Percentiles rank a stretch among this genome's conserved stretches.
These are phyloP conservation scores for Candida succiphila DNA, from an alignment of 805 yeast species.

Conservation along the genomic window DNA sequence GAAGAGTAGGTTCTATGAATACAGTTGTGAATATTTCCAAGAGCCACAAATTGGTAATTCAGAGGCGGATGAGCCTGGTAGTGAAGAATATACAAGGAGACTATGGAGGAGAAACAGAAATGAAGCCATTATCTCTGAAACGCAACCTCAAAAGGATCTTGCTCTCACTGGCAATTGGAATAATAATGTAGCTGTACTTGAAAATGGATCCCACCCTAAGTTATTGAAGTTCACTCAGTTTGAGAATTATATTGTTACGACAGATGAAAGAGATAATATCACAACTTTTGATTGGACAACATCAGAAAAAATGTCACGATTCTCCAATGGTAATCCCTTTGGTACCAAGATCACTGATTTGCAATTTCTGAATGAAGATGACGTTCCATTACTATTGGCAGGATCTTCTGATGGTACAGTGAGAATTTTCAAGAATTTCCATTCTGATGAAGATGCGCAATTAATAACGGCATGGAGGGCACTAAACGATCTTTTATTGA, in stretches of 20 bases:
- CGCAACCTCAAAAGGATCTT: slow-evolving; percentile 81
- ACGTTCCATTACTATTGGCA: slow-evolving; percentile 69
- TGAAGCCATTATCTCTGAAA: slow-evolving; percentile 74
- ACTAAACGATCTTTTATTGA: slow-evolving; percentile 69
- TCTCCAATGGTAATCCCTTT: slow-evolving; percentile 75
- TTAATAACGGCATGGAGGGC: slow-evolving; percentile 89
- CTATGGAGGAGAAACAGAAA: slow-evolving; percentile 88
- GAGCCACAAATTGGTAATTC: slow-evolving; percentile 88
- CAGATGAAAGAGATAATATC: slow-evolving; percentile 78
- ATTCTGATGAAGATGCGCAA: slow-evolving; percentile 42
- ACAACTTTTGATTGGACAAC: slow-evolving; percentile 84
- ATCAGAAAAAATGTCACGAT: slow-evolving; percentile 47
- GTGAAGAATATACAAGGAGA: slow-evolving; percentile 70
- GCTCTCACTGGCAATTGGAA: slow-evolving; percentile 86
- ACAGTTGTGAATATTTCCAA: slow-evolving; percentile 84
- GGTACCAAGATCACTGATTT: slow-evolving; percentile 86
- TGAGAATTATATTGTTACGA: slow-evolving; percentile 70
- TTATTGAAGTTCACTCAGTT: slow-evolving; percentile 79
- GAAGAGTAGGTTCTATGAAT: slow-evolving; percentile 58
- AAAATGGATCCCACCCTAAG: slow-evolving; percentile 74
- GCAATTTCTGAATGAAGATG: slow-evolving; percentile 87
- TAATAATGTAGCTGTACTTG: slow-evolving; percentile 43
- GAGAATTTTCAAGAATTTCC: slow-evolving; percentile 71
- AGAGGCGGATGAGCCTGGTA: slow-evolving; percentile 88
- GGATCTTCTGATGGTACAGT: slow-evolving; percentile 96